Evolutionary conservation across 768 basidiomycete genomes (phyloP), one percentile per base, ranked within the genome.

Genomic region (Leccinum subgranulosum): DNA sequence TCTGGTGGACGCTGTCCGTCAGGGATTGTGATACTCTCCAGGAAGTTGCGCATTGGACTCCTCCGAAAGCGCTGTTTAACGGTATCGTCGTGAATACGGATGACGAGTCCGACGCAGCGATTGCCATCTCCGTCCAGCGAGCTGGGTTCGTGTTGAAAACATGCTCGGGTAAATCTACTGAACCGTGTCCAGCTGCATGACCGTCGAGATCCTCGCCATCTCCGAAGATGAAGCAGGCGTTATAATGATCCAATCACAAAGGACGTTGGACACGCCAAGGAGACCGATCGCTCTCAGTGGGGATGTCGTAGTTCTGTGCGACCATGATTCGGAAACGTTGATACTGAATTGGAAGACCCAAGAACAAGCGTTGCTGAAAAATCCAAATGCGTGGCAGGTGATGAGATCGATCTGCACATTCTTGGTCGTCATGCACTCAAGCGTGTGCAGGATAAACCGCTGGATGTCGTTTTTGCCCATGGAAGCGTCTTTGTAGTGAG

Each of bases 1-100:
- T 88, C 51, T 88, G 87, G 87, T 82, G 83, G 41, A 73, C 76
- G 17, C 62, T 88, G 49, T 74, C 77, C 1, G 63, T 85, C 19
- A 86, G 87, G 83, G 76, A 83, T 54, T 65, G 54, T 27, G 53
- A 62, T 43, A 55, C 64, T 14, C 62, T 82, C 23, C 59, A 54
- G 28, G 59, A 64, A 9, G 66, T 70, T 14, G 78, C 76, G 14
- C 75, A 81, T 51, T 87, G 87, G 86, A 78, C 76, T 27, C 80
- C 77, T 0, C 76, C 78, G 52, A 80, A 80, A 15, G 80, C 77
- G 1, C 65, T 86, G 8, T 81, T 87, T 57, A 78, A 75, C 39
- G 81, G 79, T 2, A 72, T 86, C 52, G 73, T 74, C 3, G 65
- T 87, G 39, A 87, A 87, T 65, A 63, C 64, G 4, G 78, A 82